A percentile compares a stretch with the other conserved stretches of the same genome.
Evolutionary conservation across 148 eudicot species (phyloP).

Genomic region (Fallopia convolvulus): DNA sequence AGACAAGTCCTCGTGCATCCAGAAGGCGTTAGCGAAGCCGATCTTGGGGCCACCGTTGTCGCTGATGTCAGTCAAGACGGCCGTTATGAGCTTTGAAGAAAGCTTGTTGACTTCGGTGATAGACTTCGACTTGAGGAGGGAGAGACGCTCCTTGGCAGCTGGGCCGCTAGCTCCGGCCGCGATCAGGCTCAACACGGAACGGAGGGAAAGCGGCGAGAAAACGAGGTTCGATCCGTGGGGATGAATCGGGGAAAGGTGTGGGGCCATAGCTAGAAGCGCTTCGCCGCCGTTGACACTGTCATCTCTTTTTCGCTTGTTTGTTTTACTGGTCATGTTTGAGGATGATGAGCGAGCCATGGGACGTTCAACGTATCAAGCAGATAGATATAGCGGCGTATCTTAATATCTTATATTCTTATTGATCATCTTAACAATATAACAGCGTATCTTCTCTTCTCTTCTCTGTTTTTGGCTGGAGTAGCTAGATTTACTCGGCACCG

Average conservation of each 20-base stretch:
- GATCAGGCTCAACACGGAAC: conserved; percentile 46
- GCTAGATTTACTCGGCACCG: no score
- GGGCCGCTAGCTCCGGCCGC: conserved; percentile 60
- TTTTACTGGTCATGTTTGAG: no score
- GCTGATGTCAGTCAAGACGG: conserved; percentile 47
- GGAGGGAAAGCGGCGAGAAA: conserved; percentile 67
- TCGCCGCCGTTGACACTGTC: background rate
- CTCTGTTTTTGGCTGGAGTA: no score
- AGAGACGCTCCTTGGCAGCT: conserved; percentile 47
- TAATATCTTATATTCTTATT: no score
- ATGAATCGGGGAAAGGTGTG: conserved; percentile 19
- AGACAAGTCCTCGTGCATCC: conserved; percentile 47
- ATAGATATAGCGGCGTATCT: no score
- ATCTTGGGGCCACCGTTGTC: conserved; percentile 49
- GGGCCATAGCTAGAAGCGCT: conserved; percentile 33
- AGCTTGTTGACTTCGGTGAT: conserved; percentile 46
- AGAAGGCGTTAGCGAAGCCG: conserved; percentile 59
- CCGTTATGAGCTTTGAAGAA: conserved; percentile 42
- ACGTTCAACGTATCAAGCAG: no score
- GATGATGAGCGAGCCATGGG: no score
- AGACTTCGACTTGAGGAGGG: conserved; percentile 41
- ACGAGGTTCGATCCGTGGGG: conserved; percentile 40
- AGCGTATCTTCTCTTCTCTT: no score
- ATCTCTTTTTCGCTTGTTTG: background rate
- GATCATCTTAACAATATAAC: no score